Percentiles rank a stretch among this genome's conserved stretches.
phyloP scores from a whole-genome alignment of 805 yeast genomes.

The Candida coleopterorum region DNA sequence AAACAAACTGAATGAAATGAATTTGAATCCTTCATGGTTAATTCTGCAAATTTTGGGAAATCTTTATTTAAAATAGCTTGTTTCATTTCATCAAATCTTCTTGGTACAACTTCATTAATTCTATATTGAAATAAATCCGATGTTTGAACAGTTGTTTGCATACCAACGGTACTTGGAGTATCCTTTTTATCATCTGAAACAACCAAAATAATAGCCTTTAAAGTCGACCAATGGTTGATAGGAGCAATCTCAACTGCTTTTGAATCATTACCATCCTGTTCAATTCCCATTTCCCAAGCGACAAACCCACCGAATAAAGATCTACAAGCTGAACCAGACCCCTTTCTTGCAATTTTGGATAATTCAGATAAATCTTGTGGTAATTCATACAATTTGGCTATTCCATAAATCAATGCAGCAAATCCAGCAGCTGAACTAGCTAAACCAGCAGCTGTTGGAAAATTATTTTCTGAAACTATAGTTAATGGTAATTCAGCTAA shows the following conservation, averaged over 20 bases:
- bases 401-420: constrained; percentile 90
- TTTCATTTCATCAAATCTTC: constrained; percentile 79
- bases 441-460: constrained; percentile 98
- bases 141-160: constrained; percentile 91
- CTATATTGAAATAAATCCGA: constrained; percentile 83
- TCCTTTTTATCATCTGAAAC: constrained; percentile 93
- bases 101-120: constrained; percentile 77
- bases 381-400: constrained; percentile 76
- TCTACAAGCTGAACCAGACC: constrained; percentile 98
- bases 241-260: constrained; percentile 92
- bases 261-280: constrained; percentile 80
- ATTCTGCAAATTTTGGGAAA: constrained; percentile 75
- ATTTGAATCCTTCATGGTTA: constrained; percentile 95
- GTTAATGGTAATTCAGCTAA: constrained; percentile 64
- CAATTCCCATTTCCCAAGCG: constrained; percentile 96
- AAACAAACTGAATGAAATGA: constrained; percentile 98
- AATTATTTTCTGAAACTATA: constrained; percentile 90
- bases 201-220: constrained; percentile 88
- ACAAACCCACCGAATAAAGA: constrained; percentile 96
- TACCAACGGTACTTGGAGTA: constrained; percentile 90
- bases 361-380: constrained; percentile 84
- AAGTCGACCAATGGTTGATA: constrained; percentile 79
- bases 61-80: constrained; percentile 67
- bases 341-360: constrained; percentile 93
- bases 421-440: constrained; percentile 99